Evolutionary conservation across 768 basidiomycete species (phyloP).

Genomic region (Obba rivulosa): DNA sequence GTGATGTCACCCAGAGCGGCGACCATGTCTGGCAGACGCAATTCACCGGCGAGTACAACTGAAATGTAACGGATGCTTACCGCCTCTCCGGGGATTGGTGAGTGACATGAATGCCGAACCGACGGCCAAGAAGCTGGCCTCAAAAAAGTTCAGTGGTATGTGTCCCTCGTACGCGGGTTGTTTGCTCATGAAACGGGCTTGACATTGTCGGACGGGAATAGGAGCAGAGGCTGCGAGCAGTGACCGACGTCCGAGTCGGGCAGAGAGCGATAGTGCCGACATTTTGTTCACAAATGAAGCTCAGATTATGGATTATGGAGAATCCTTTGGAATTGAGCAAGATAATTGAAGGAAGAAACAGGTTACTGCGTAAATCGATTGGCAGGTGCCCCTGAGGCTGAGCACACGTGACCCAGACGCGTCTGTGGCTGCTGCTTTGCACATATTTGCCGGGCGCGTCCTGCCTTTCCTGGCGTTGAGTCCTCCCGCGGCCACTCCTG

Average conservation of each 20-base stretch:
- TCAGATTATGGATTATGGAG: conserved; percentile 9
- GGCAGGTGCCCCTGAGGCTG: background rate
- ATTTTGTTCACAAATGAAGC: conserved; percentile 2
- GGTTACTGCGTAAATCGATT: background rate
- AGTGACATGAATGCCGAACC: conserved; percentile 85
- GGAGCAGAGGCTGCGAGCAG: background rate
- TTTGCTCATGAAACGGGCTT: conserved; percentile 13
- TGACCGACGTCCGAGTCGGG: background rate
- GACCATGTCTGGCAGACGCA: conserved; percentile 70
- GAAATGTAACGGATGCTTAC: conserved; percentile 37
- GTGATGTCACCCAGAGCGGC: conserved; percentile 94
- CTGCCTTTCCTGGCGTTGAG: background rate
- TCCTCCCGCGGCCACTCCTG: too few relatives aligned
- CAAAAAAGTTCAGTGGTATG: conserved; percentile 75
- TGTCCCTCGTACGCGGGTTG: conserved; percentile 68
- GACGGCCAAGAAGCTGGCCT: conserved; percentile 78
- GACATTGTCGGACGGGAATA: conserved; percentile 3
- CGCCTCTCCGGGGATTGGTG: conserved; percentile 76
- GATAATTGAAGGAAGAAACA: background rate
- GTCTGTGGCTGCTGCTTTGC: background rate
- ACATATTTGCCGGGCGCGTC: background rate
- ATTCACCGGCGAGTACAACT: background rate
- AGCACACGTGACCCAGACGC: background rate
- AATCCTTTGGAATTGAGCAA: background rate
- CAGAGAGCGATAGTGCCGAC: background rate